Evolutionary conservation across 2,329 filamentous ascomycete species (phyloP).

Genomic region (Fusarium sp.): DNA sequence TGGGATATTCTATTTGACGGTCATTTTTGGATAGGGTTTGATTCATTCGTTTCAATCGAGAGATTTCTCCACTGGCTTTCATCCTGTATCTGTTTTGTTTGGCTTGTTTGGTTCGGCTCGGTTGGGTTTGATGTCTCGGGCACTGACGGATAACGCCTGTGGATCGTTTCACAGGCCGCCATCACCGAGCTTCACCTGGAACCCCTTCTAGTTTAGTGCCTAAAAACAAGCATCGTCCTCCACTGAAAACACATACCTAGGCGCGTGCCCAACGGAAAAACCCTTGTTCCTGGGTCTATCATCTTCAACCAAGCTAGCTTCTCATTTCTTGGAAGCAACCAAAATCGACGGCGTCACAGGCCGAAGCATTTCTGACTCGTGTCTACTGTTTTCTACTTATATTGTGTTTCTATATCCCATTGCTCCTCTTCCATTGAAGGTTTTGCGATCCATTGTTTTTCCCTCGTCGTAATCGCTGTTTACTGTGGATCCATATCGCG

Average conservation of each 20-base stretch:
- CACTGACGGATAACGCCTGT: background rate
- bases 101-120: background rate
- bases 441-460: background rate
- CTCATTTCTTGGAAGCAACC: conserved; percentile 17
- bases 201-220: conserved; percentile 18
- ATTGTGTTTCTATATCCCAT: background rate
- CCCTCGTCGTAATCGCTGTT: conserved; percentile 2
- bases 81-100: background rate
- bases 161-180: background rate
- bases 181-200: conserved; percentile 2
- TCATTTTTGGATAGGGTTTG: conserved; percentile 6
- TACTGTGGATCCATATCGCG: conserved; percentile 21
- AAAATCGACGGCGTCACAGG: conserved; percentile 20
- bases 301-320: conserved; percentile 10
- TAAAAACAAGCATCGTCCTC: conserved; percentile 10
- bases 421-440: background rate
- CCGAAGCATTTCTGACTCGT: conserved; percentile 19
- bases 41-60: conserved; percentile 12
- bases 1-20: background rate
- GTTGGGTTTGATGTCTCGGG: background rate
- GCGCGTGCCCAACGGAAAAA: conserved; percentile 36
- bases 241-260: background rate
- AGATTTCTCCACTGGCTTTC: background rate
- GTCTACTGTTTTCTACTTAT: background rate
- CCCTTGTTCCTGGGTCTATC: conserved; percentile 26